phyloP scores from a whole-genome alignment of 139 green algal species.

The Pseudopediastrum boryanum region DNA sequence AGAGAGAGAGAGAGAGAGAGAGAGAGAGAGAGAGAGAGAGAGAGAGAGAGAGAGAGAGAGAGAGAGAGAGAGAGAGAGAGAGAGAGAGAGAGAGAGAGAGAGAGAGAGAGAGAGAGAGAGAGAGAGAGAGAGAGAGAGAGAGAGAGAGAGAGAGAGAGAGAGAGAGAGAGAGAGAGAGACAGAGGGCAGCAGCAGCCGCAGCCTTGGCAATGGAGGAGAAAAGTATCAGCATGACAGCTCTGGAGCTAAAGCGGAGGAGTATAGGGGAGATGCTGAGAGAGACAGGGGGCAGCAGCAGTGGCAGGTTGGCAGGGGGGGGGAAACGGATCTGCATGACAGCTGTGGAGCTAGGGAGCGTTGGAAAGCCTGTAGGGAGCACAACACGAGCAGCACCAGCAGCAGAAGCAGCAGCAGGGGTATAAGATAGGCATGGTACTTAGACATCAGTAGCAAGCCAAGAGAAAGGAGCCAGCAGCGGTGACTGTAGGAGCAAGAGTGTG shows the following conservation, averaged over 20 bases:
- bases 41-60: too few species aligned
- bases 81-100: constrained; percentile 3
- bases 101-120: constrained; percentile 3
- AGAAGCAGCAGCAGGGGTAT: neutral
- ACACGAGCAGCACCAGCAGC: constrained; percentile 10
- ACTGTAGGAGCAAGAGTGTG: neutral
- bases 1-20: too few species aligned
- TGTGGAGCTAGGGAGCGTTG: constrained; percentile 12
- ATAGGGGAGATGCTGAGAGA: neutral
- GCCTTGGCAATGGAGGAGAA: neutral
- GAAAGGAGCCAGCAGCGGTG: neutral
- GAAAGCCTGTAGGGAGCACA: neutral
- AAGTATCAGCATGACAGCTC: neutral
- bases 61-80: too few species aligned
- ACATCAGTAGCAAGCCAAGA: neutral
- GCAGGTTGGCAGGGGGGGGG: neutral
- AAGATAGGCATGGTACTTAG: neutral
- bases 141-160: neutral
- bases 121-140: constrained; percentile 3
- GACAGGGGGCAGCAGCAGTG: constrained; percentile 18
- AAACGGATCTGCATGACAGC: constrained; percentile 7
- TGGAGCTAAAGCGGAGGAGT: neutral
- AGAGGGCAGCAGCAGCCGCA: neutral
- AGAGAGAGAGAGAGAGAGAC: neutral
- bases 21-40: too few species aligned